These are phyloP conservation scores for Przewalskia tangutica DNA, from an alignment of 257 asterid species.

Conservation along the genomic window DNA sequence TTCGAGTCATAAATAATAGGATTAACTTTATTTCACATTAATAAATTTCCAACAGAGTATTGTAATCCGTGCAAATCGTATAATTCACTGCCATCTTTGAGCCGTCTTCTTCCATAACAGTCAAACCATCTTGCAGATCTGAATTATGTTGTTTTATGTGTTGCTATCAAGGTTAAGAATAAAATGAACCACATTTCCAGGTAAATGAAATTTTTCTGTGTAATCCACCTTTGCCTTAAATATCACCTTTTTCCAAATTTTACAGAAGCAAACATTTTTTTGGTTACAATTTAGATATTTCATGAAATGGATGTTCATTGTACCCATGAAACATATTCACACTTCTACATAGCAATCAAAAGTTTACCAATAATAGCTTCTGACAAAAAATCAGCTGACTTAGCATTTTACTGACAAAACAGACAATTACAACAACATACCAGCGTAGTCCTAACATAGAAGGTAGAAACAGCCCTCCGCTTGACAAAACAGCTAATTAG, in stretches of 20 bases:
- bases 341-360: not conserved
- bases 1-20: too few relatives aligned
- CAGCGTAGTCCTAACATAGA: too few relatives aligned
- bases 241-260: not conserved
- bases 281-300: not conserved
- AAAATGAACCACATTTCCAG: not conserved
- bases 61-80: not conserved
- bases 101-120: not conserved
- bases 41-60: too few relatives aligned
- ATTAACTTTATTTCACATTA: too few relatives aligned
- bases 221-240: not conserved
- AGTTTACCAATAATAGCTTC: not conserved
- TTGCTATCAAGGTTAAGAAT: not conserved
- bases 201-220: not conserved
- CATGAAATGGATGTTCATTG: not conserved
- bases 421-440: too few relatives aligned
- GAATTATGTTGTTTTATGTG: not conserved
- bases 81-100: not conserved
- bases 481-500: not conserved
- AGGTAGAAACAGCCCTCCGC: too few relatives aligned
- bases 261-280: not conserved
- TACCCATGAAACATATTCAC: not conserved
- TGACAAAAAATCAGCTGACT: not conserved
- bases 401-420: not conserved
- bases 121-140: not conserved